Conservation (phyloP, 2,329 filamentous ascomycete species). For the Xenoacremonium recifei region DNA sequence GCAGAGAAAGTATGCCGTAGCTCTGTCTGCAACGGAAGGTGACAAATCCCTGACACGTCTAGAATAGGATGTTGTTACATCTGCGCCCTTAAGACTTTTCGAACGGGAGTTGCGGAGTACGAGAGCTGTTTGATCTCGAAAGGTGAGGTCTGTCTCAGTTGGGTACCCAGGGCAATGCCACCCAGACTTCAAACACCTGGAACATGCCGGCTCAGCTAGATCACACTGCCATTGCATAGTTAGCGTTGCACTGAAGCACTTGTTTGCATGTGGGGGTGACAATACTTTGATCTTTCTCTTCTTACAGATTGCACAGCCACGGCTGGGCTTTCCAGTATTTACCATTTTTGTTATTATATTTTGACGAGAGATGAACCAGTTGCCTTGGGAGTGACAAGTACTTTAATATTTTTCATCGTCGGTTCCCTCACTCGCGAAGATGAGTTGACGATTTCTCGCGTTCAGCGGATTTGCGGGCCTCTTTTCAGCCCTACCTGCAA, state of each 20-base stretch:
- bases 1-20: constrained; percentile 17
- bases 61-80: neutral
- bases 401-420: too few species aligned
- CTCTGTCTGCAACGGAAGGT: constrained; percentile 10
- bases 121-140: constrained; percentile 9
- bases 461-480: too few species aligned
- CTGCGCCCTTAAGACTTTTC: too few species aligned
- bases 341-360: too few species aligned
- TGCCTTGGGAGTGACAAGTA: too few species aligned
- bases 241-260: rapidly evolving
- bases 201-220: constrained; percentile 11
- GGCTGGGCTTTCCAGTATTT: constrained; percentile 18
- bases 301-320: constrained; percentile 18
- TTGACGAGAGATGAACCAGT: too few species aligned
- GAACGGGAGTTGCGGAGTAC: neutral
- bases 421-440: too few species aligned
- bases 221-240: constrained; percentile 13
- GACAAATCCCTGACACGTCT: constrained; percentile 7
- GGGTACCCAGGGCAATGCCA: constrained; percentile 17
- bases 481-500: too few species aligned
- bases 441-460: too few species aligned
- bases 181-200: constrained; percentile 13
- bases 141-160: constrained; percentile 4
- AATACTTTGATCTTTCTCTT: constrained; percentile 19
- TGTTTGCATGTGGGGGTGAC: neutral